Conservation (phyloP, 306 rosid genomes). For the Quercus glauca region DNA sequence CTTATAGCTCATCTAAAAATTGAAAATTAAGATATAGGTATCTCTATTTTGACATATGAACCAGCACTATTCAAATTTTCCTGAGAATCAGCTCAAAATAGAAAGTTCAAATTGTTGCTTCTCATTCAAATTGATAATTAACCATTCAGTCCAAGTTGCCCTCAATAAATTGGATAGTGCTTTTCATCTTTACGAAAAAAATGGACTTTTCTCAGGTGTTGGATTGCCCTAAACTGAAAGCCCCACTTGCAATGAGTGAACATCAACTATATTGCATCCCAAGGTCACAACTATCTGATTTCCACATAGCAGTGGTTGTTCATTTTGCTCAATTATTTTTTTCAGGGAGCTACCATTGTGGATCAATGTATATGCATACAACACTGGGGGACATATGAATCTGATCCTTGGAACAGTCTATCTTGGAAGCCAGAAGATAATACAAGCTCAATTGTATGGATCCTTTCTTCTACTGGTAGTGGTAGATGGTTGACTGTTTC, state of each 20-base stretch:
- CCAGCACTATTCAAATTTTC: neutral
- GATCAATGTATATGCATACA: constrained; percentile 70
- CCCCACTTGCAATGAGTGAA: constrained; percentile 9
- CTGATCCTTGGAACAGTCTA: constrained; percentile 41
- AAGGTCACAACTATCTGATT: neutral
- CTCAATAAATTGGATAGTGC: neutral
- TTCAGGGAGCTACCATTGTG: constrained; percentile 74
- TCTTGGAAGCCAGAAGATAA: constrained; percentile 35
- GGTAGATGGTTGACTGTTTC: neutral
- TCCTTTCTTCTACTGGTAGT: neutral
- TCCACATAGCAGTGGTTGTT: constrained; percentile 4
- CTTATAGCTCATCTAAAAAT: neutral
- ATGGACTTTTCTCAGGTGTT: neutral
- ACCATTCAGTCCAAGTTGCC: neutral
- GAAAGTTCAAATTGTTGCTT: neutral
- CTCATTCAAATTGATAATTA: neutral
- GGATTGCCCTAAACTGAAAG: constrained; percentile 1
- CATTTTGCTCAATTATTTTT: constrained; percentile 15
- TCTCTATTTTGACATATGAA: neutral
- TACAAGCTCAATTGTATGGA: constrained; percentile 46
- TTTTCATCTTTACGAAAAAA: neutral
- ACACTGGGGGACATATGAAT: constrained; percentile 55
- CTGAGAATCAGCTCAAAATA: neutral
- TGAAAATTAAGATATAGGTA: neutral
- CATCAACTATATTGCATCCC: constrained; percentile 6